A percentile compares a stretch with the other conserved stretches of the same genome.
These are phyloP conservation scores for Trypanosoma scelopori DNA, from an alignment of 208 protist species.

Conservation along the genomic window DNA sequence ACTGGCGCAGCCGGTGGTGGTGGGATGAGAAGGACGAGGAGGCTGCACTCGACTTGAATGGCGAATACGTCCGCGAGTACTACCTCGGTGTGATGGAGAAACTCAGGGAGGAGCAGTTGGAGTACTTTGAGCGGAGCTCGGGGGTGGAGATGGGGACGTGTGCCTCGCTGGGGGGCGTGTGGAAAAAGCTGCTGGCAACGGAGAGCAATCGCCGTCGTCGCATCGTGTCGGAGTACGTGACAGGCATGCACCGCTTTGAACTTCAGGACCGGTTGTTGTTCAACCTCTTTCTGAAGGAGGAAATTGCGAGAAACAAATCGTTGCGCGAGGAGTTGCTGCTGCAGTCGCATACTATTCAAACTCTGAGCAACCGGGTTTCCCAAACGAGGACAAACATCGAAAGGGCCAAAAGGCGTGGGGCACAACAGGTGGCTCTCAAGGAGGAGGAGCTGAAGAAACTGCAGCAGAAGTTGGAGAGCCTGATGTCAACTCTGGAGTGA, in stretches of 20 bases:
- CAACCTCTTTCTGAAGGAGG: conserved; percentile 23
- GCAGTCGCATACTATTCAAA: conserved; percentile 30
- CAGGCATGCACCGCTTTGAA: conserved; percentile 21
- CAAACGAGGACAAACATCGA: conserved; percentile 19
- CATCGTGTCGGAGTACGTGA: conserved; percentile 35
- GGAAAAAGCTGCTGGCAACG: conserved; percentile 10
- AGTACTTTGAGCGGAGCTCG: conserved; percentile 20
- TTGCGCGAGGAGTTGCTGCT: conserved; percentile 37
- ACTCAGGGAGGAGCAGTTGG: conserved; percentile 32
- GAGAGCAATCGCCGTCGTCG: conserved; percentile 26
- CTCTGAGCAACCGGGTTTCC: conserved; percentile 16
- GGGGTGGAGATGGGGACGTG: background rate
- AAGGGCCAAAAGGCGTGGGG: conserved; percentile 10
- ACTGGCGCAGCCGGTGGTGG: conserved; percentile 32
- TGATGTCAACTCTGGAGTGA: conserved; percentile 22
- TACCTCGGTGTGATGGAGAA: conserved; percentile 22
- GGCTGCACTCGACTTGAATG: conserved; percentile 20
- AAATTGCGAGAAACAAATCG: conserved; percentile 20
- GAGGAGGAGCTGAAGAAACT: conserved; percentile 13
- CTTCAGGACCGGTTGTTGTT: conserved; percentile 22
- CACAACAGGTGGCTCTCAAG: conserved; percentile 13
- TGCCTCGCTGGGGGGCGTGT: background rate
- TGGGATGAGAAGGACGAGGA: conserved; percentile 41
- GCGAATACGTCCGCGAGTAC: conserved; percentile 29
- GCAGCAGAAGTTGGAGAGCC: conserved; percentile 21